Percentiles rank a stretch among this genome's conserved stretches.
phyloP scores from a whole-genome alignment of 768 basidiomycete species.

The Paxillus rubicundulus region DNA sequence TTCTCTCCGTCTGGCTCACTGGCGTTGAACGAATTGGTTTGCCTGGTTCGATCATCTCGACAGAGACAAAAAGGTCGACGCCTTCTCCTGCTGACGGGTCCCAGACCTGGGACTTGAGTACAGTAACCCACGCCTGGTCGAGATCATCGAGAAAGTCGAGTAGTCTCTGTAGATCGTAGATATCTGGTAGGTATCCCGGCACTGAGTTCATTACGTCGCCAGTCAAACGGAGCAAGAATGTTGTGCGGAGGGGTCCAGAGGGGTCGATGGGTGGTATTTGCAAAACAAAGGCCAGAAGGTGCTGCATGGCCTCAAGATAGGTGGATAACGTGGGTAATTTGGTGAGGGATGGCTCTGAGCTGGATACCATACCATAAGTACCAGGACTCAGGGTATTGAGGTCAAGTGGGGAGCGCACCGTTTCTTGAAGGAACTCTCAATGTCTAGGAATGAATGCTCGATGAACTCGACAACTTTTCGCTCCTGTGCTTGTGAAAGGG shows the following conservation, averaged over 20 bases:
- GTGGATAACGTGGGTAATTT: slow-evolving; percentile 53
- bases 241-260: slow-evolving; percentile 62
- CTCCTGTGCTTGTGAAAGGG: slow-evolving; percentile 59
- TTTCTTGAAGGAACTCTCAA: slow-evolving; percentile 72
- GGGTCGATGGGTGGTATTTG: slow-evolving; percentile 75
- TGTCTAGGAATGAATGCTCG: slow-evolving; percentile 60
- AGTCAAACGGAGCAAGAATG: slow-evolving; percentile 70
- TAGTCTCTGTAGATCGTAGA: slow-evolving; percentile 46
- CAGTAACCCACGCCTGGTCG: slow-evolving; percentile 71
- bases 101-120: slow-evolving; percentile 66
- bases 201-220: slow-evolving; percentile 62
- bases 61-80: slow-evolving; percentile 42
- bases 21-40: slow-evolving; percentile 41
- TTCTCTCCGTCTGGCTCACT: slow-evolving; percentile 67
- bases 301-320: slow-evolving; percentile 59
- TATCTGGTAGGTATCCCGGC: slow-evolving; percentile 54
- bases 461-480: slow-evolving; percentile 61
- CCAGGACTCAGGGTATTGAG: background rate
- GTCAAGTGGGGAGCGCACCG: slow-evolving; percentile 46
- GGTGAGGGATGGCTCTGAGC: slow-evolving; percentile 38
- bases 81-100: slow-evolving; percentile 46
- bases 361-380: slow-evolving; percentile 8
- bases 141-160: slow-evolving; percentile 71
- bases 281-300: slow-evolving; percentile 58
- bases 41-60: slow-evolving; percentile 30